These are phyloP conservation scores for Sedum album DNA, from an alignment of 164 flowering plant genomes.

Conservation along the genomic window DNA sequence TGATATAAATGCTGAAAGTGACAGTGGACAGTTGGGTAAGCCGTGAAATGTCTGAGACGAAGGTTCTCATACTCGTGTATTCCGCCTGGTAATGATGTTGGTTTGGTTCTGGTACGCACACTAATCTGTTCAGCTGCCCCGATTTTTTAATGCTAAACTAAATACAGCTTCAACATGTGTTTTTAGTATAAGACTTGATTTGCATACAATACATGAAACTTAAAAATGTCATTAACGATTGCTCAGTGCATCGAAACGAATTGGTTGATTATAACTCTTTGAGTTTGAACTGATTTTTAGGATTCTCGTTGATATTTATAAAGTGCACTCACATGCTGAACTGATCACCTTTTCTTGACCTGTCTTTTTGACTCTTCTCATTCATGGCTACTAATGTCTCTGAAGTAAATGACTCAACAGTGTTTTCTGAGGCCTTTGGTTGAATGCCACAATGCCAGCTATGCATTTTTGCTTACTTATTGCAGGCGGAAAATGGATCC, in stretches of 20 bases:
- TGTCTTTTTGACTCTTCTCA: background rate
- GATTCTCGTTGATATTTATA: background rate
- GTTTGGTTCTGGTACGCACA: background rate
- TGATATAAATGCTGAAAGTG: slow-evolving; percentile 5
- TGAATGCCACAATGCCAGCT: background rate
- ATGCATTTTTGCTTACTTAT: background rate
- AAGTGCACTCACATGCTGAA: background rate
- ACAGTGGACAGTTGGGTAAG: background rate
- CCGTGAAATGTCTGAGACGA: background rate
- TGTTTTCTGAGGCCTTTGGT: background rate
- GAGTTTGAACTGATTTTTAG: background rate
- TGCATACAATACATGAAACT: too few relatives aligned
- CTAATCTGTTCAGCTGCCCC: background rate
- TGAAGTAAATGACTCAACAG: background rate
- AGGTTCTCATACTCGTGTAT: background rate
- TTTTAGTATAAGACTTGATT: too few relatives aligned
- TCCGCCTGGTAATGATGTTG: background rate
- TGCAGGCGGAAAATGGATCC: background rate
- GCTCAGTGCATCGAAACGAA: background rate
- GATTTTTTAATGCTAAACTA: background rate
- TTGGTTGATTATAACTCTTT: too few relatives aligned
- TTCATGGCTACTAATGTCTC: background rate
- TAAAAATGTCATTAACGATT: too few relatives aligned
- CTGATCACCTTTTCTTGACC: background rate
- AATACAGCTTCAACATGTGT: background rate